Evolutionary conservation across 805 yeast genomes (phyloP).

Genomic region (Barnettozyma salicaria): DNA sequence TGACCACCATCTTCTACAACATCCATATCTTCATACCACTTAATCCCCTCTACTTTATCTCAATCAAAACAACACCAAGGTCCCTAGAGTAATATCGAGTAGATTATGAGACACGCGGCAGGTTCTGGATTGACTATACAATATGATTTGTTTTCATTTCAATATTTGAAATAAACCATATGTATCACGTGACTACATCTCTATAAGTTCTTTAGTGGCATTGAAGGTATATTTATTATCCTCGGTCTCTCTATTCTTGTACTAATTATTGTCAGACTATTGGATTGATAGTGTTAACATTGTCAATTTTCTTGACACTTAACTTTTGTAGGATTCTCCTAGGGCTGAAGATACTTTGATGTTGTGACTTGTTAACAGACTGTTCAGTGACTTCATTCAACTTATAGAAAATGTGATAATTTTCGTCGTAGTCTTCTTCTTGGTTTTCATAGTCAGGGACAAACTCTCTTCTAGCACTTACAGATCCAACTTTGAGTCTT

Average conservation of each 20-base stretch:
- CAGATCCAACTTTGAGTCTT: constrained; percentile 8
- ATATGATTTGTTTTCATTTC: no score
- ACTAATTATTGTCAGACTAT: no score
- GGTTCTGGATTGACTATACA: no score
- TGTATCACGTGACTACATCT: no score
- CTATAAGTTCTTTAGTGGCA: no score
- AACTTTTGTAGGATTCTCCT: constrained; percentile 1
- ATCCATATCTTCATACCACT: background rate
- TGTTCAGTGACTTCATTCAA: constrained; percentile 1
- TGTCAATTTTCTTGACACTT: constrained; percentile 3
- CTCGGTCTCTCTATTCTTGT: no score
- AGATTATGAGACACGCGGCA: no score
- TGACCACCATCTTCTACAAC: background rate
- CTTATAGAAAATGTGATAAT: constrained; percentile 10
- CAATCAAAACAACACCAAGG: no score
- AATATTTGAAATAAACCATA: no score
- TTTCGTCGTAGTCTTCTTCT: constrained; percentile 8
- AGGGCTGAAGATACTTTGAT: background rate
- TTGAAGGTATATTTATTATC: no score
- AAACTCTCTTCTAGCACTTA: constrained; percentile 6
- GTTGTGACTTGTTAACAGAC: background rate
- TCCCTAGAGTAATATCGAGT: no score
- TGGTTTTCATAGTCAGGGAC: constrained; percentile 5
- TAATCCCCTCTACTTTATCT: background rate
- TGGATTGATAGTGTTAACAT: background rate